Evolutionary conservation across 345 rosid species (phyloP), one percentile per base, ranked within the genome.

Genomic region (Limnanthes douglasii): DNA sequence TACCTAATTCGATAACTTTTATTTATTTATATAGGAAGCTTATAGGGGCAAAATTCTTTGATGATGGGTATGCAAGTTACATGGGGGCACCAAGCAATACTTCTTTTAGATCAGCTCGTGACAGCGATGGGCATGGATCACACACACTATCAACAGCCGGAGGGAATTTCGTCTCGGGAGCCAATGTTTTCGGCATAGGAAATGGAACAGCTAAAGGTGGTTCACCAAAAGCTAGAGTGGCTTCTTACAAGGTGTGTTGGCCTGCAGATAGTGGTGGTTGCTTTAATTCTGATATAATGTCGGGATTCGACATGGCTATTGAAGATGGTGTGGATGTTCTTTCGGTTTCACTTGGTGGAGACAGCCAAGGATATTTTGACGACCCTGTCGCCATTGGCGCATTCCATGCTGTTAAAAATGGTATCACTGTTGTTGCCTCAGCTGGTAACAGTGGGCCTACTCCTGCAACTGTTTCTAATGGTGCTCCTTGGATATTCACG

Each of bases 361-460:
- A 19, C 0, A n/a, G 58, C 0, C 23, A 11, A 3, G 59, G 56
- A 16, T 68, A 54, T 42, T 29, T 53, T 8, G 12, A 14, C 5
- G 70, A 68, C 20, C 60, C 47, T 2, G 10, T 57, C 6, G 44
- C 72, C 1, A 51, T 69, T 27, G 71, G 68, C 2, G 23, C 75
- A 4, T 65, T 69, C 22, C 55, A 61, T 21, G 72, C 75, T 1
- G 60, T 60, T 1, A 37, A 37, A 50, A 32, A 37, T 1, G 75
- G 66, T 4, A 40, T 64, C 15, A 37, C 45, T 11, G 72, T 61
- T 18, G 60, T 64, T 31, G 17, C 42, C 6, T 70, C 77, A 0
- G 78, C 65, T 3, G 96, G 94, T 0, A 86, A 86, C 35, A 56
- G 64, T 0, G 96, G 93, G 9, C 96, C 96, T 6, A n/a, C 12